Evolutionary conservation across 1,139 yeast species (phyloP).

Genomic region (Meyerozyma athensensis): DNA sequence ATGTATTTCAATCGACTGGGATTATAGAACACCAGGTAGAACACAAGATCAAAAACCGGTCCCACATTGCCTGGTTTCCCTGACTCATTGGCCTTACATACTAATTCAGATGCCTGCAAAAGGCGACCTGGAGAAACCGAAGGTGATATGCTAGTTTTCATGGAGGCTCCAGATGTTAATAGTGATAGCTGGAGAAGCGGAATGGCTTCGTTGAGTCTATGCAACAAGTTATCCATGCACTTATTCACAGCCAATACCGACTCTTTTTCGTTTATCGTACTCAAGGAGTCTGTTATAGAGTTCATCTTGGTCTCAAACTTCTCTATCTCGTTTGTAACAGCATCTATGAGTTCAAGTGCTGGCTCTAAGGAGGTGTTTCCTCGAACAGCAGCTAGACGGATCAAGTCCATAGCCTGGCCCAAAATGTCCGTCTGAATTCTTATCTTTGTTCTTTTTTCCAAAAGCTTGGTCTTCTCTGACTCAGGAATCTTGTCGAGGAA

Average conservation of each 20-base stretch:
- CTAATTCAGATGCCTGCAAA: conserved; percentile 55
- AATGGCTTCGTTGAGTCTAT: conserved; percentile 61
- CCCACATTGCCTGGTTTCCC: conserved; percentile 37
- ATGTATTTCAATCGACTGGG: conserved; percentile 41
- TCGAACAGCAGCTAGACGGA: conserved; percentile 63
- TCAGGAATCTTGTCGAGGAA: conserved; percentile 61
- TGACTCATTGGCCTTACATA: conserved; percentile 28
- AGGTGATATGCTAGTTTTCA: conserved; percentile 45
- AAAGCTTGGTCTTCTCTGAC: conserved; percentile 44
- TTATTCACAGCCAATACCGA: conserved; percentile 45
- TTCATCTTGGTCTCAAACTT: conserved; percentile 51
- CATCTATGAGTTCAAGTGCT: conserved; percentile 52
- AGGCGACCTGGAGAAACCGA: conserved; percentile 62
- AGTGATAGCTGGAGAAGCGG: conserved; percentile 67
- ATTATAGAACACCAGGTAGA: conserved; percentile 64
- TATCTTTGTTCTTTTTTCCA: conserved; percentile 39
- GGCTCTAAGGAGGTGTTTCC: conserved; percentile 64
- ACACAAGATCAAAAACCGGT: conserved; percentile 54
- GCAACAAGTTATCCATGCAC: conserved; percentile 44
- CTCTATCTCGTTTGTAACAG: conserved; percentile 55
- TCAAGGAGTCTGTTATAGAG: conserved; percentile 21
- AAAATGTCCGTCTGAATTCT: conserved; percentile 61
- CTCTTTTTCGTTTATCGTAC: conserved; percentile 30
- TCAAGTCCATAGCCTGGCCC: conserved; percentile 65
- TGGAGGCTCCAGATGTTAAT: conserved; percentile 65